Conservation (phyloP, 352 stramenopile species). For the Phytophthora nicotianae region DNA sequence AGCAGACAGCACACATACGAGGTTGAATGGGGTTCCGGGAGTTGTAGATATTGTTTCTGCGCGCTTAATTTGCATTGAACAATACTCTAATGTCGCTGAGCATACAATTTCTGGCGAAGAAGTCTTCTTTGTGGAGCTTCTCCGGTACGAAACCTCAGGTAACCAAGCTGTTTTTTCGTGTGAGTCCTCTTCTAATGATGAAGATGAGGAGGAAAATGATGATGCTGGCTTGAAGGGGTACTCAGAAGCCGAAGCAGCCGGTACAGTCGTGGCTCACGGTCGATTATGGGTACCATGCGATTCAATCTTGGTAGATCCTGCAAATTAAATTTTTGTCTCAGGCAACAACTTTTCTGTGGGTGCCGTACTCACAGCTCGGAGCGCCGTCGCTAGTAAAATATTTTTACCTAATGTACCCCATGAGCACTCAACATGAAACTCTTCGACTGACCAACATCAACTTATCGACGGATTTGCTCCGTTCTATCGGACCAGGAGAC, state of each 20-base stretch:
- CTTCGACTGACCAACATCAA: conserved; percentile 1
- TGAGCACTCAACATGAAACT: not conserved
- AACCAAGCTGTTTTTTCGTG: not conserved
- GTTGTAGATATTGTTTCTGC: not conserved
- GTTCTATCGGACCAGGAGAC: not conserved
- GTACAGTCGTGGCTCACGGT: not conserved
- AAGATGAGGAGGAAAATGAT: not conserved
- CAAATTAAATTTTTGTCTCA: not conserved
- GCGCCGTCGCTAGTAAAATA: not conserved
- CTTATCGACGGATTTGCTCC: not conserved
- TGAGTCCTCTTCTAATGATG: not conserved
- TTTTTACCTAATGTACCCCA: conserved; percentile 2
- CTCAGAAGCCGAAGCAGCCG: not conserved
- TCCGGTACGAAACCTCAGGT: not conserved
- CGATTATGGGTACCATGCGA: not conserved
- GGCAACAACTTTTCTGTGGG: not conserved
- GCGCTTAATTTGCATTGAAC: not conserved
- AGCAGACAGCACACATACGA: too few relatives aligned
- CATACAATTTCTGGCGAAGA: not conserved
- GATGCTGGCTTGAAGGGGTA: not conserved
- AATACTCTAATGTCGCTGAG: not conserved
- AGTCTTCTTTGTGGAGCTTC: not conserved
- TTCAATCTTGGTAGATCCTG: not conserved
- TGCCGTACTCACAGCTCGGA: not conserved
- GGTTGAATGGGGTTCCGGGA: too few relatives aligned